Conservation (phyloP, 2,329 filamentous ascomycete species). For the Alternaria incomplexa region DNA sequence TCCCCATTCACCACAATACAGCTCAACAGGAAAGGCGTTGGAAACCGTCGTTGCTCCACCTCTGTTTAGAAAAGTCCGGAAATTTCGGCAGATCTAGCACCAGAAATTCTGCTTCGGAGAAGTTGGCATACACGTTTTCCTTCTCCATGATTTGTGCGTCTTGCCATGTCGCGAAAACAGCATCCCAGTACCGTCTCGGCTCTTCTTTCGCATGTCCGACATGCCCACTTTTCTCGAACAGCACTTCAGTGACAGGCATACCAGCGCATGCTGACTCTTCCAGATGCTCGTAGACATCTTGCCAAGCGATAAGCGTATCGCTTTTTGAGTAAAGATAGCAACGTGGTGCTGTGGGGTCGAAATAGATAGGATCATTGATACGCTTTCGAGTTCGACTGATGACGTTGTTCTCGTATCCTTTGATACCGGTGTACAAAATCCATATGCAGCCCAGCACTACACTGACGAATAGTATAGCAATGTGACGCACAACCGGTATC, state of each 20-base stretch:
- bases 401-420: constrained; percentile 29
- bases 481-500: constrained; percentile 19
- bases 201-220: constrained; percentile 65
- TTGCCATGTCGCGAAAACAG: constrained; percentile 30
- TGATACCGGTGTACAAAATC: constrained; percentile 22
- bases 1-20: neutral
- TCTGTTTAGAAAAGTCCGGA: neutral
- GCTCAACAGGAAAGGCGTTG: neutral
- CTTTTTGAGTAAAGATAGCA: constrained; percentile 64
- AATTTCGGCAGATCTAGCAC: neutral
- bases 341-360: constrained; percentile 44
- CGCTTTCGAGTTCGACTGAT: constrained; percentile 23
- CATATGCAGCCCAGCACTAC: constrained; percentile 23
- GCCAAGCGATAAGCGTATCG: constrained; percentile 61
- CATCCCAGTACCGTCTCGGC: constrained; percentile 62
- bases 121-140: neutral
- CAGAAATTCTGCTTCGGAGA: neutral
- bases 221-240: constrained; percentile 64
- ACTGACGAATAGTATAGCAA: constrained; percentile 19
- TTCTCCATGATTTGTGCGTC: neutral
- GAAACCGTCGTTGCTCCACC: neutral
- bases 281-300: constrained; percentile 61
- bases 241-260: constrained; percentile 54
- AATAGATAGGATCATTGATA: constrained; percentile 19
- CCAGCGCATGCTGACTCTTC: constrained; percentile 54